phyloP scores from a whole-genome alignment of 352 stramenopile genomes.

The Blastocystis hominis region DNA sequence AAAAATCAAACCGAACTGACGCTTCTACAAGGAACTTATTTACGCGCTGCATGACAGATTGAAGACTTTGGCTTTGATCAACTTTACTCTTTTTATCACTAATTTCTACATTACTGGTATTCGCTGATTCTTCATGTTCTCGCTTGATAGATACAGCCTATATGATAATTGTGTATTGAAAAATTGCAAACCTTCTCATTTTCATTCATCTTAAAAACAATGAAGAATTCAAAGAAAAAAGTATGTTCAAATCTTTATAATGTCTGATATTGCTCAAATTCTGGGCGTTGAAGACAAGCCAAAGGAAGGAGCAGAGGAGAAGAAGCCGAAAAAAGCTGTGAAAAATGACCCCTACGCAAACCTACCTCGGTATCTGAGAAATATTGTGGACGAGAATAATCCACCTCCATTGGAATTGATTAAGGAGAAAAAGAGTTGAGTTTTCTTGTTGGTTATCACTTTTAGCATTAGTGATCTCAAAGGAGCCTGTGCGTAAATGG shows the following conservation, averaged over 20 bases:
- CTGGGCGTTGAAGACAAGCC: conserved; percentile 1
- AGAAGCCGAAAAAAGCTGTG: not conserved
- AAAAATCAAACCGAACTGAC: not conserved
- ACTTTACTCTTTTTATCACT: not conserved
- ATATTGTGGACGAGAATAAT: conserved; percentile 16
- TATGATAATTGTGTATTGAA: no score
- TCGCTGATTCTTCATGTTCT: no score
- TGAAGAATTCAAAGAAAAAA: not conserved
- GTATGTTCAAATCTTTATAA: no score
- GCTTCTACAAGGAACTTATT: not conserved
- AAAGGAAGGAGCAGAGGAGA: not conserved
- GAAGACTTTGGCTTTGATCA: not conserved
- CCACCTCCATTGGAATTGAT: not conserved
- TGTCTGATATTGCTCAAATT: conserved; percentile 14
- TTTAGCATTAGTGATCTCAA: conserved; percentile 9
- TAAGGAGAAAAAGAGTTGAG: conserved; percentile 23
- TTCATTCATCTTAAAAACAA: not conserved
- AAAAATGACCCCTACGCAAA: conserved; percentile 5
- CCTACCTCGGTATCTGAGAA: not conserved
- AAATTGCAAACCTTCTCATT: not conserved
- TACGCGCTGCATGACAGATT: not conserved
- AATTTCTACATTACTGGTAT: not conserved
- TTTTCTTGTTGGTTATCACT: not conserved
- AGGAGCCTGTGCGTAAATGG: conserved; percentile 2
- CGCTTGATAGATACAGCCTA: no score